phyloP scores from a whole-genome alignment of 2,329 filamentous ascomycete species.

The Anthostomella pinea region DNA sequence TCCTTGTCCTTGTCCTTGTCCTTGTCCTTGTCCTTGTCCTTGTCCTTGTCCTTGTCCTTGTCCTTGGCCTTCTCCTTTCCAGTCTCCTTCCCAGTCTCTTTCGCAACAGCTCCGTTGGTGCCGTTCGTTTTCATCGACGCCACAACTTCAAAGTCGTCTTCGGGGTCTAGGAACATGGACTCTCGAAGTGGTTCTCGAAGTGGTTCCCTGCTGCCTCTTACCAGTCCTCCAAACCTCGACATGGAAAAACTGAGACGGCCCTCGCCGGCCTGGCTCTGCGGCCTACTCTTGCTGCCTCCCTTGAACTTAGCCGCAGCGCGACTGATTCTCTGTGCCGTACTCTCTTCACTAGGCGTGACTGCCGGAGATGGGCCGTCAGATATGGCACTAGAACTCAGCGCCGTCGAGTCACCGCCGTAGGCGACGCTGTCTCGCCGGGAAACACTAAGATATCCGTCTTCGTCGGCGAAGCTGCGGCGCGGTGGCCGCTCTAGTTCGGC shows the following conservation, averaged over 20 bases:
- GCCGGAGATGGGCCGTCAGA: constrained; percentile 37
- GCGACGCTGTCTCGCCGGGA: constrained; percentile 49
- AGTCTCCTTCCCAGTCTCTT: constrained; percentile 10
- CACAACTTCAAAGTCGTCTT: constrained; percentile 26
- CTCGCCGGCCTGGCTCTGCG: constrained; percentile 57
- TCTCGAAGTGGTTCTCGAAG: constrained; percentile 44
- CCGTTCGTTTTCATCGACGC: constrained; percentile 8
- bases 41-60: constrained; percentile 2
- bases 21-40: constrained; percentile 13
- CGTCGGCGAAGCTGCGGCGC: constrained; percentile 47
- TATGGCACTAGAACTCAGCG: constrained; percentile 37
- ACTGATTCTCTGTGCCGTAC: constrained; percentile 51
- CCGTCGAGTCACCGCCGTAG: constrained; percentile 43
- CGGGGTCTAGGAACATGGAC: constrained; percentile 17
- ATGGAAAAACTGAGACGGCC: constrained; percentile 57
- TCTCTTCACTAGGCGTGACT: constrained; percentile 51
- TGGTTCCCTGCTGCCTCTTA: constrained; percentile 50
- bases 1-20: constrained; percentile 11
- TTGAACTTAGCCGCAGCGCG: constrained; percentile 57
- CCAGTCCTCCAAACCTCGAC: constrained; percentile 52
- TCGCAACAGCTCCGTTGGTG: constrained; percentile 7
- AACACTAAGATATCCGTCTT: constrained; percentile 36
- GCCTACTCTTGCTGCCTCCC: constrained; percentile 49
- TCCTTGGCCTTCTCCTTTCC: constrained; percentile 20
- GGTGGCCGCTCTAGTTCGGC: constrained; percentile 49